Percentiles rank a stretch among this genome's conserved stretches.
phyloP scores from a whole-genome alignment of 2,329 filamentous ascomycete genomes.

The Pseudohalonectria lignicola region DNA sequence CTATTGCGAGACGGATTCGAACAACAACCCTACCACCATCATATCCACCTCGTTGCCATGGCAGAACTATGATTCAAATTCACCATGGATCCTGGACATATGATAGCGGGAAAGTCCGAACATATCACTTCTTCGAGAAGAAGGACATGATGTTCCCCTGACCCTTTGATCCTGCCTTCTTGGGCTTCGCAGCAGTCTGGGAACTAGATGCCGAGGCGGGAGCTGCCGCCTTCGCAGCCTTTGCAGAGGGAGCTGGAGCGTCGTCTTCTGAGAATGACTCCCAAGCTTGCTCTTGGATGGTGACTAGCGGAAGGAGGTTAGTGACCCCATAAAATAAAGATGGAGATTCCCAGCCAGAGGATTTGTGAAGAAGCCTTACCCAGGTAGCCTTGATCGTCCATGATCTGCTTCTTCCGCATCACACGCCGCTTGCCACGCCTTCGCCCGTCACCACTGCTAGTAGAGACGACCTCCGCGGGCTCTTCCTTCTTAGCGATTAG shows the following conservation, averaged over 20 bases:
- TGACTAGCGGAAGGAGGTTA: slow-evolving; percentile 44
- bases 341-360: too few species aligned
- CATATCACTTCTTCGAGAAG: slow-evolving; percentile 71
- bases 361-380: slow-evolving; percentile 47
- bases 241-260: slow-evolving; percentile 34
- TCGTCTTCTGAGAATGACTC: slow-evolving; percentile 93
- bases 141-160: slow-evolving; percentile 89
- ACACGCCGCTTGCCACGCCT: slow-evolving; percentile 68
- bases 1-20: too few species aligned
- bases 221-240: slow-evolving; percentile 36
- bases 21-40: too few species aligned
- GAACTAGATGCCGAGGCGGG: slow-evolving; percentile 28
- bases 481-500: slow-evolving; percentile 18
- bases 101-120: too few species aligned
- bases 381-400: slow-evolving; percentile 84
- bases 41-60: too few species aligned
- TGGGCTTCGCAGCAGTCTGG: slow-evolving; percentile 31
- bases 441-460: slow-evolving; percentile 44
- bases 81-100: too few species aligned
- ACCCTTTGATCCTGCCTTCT: slow-evolving; percentile 45
- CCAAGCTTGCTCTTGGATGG: slow-evolving; percentile 74
- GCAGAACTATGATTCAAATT: too few species aligned
- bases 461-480: slow-evolving; percentile 35
- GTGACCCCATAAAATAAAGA: neutral
- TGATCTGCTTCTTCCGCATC: slow-evolving; percentile 77